These are phyloP conservation scores for Magnusiomyces tetraspermus DNA, from an alignment of 1,139 yeast species.

Conservation along the genomic window DNA sequence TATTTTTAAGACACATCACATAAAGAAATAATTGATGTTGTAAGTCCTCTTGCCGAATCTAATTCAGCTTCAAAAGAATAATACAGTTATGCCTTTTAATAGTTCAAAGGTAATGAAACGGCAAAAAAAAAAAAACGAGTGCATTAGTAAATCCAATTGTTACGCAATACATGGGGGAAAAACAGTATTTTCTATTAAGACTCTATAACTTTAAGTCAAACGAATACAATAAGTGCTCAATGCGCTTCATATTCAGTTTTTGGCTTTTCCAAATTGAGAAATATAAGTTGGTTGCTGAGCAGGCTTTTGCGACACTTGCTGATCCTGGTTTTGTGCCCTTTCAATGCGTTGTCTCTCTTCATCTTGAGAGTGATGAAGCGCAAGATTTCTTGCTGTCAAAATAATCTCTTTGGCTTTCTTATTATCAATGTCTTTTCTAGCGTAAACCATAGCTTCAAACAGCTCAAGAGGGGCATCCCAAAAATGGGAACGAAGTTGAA, in stretches of 20 bases:
- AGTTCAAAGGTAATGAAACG: too few relatives aligned
- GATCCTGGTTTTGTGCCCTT: slow-evolving; percentile 16
- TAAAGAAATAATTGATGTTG: too few relatives aligned
- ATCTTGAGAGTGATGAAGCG: slow-evolving; percentile 23
- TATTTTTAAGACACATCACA: too few relatives aligned
- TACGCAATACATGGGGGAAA: too few relatives aligned
- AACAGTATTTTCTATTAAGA: too few relatives aligned
- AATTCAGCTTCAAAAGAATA: too few relatives aligned
- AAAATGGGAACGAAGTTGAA: slow-evolving; percentile 59
- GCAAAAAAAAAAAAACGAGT: too few relatives aligned
- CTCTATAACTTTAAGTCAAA: too few relatives aligned
- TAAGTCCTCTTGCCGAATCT: too few relatives aligned
- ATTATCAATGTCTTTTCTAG: slow-evolving; percentile 32
- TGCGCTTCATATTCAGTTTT: neutral
- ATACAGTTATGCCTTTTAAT: too few relatives aligned
- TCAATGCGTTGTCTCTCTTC: slow-evolving; percentile 14
- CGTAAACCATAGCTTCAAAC: slow-evolving; percentile 32
- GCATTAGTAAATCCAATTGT: too few relatives aligned
- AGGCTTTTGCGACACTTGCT: slow-evolving; percentile 12
- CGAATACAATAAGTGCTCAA: too few relatives aligned
- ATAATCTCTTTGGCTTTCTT: slow-evolving; percentile 29
- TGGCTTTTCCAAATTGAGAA: slow-evolving; percentile 18
- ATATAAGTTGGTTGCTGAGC: slow-evolving; percentile 19
- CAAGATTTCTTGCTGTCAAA: slow-evolving; percentile 27
- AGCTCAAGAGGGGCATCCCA: slow-evolving; percentile 42